Percentiles rank a stretch among this genome's conserved stretches.
Evolutionary conservation across 345 rosid species (phyloP).

Genomic region (Eucalyptus regnans): DNA sequence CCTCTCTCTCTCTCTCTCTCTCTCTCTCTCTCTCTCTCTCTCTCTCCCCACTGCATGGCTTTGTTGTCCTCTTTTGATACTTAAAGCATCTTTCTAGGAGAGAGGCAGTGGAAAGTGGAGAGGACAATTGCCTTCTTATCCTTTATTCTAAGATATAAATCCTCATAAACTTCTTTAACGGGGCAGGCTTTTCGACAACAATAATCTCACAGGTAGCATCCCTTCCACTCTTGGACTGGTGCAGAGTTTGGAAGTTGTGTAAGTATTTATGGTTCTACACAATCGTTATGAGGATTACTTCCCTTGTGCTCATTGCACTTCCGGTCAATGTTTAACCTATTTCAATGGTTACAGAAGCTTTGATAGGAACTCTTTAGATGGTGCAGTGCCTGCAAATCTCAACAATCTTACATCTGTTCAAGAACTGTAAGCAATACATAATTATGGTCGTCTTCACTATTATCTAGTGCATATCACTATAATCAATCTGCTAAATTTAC

Average conservation of each 20-base stretch:
- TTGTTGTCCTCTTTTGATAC: neutral
- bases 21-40: neutral
- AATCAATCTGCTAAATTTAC: neutral
- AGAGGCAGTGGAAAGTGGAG: neutral
- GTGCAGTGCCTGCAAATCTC: slow-evolving; percentile 40
- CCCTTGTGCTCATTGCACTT: neutral
- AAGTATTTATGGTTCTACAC: slow-evolving; percentile 20
- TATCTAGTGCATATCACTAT: neutral
- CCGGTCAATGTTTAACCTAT: neutral
- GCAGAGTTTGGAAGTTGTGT: slow-evolving; percentile 45
- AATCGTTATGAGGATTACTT: neutral
- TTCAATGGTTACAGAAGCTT: slow-evolving; percentile 17
- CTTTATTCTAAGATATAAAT: neutral
- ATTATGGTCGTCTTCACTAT: neutral
- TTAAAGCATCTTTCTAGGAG: neutral
- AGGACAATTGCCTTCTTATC: neutral
- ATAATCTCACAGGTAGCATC: slow-evolving; percentile 37
- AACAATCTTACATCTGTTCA: slow-evolving; percentile 35
- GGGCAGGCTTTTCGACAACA: slow-evolving; percentile 65
- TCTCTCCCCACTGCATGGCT: neutral
- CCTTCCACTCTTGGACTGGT: slow-evolving; percentile 64
- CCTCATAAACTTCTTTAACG: neutral
- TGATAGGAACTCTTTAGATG: slow-evolving; percentile 46
- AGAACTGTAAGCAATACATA: slow-evolving; percentile 50
- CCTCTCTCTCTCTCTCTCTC: neutral